Conservation (phyloP, 2,329 filamentous ascomycete genomes). For the Massarina eburnea region DNA sequence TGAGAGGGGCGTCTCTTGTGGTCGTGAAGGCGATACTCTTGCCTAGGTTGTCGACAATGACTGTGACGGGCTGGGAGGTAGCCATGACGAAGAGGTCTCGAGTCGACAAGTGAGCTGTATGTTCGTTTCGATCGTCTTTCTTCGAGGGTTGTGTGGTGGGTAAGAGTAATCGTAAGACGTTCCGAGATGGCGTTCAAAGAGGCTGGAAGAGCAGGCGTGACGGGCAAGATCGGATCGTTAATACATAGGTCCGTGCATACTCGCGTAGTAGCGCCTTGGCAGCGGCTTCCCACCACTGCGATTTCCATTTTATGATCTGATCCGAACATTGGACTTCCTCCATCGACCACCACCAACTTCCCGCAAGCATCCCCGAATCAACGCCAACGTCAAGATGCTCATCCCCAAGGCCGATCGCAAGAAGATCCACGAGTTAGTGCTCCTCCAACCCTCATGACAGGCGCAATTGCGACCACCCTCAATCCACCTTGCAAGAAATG, state of each 20-base stretch:
- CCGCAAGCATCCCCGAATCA: conserved; percentile 14
- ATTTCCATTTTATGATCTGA: conserved; percentile 6
- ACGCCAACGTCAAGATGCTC: conserved; percentile 63
- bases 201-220: neutral
- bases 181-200: too few species aligned
- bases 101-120: too few species aligned
- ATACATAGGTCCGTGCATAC: neutral
- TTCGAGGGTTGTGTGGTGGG: neutral
- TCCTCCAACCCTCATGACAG: conserved; percentile 19
- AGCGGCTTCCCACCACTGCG: conserved; percentile 4
- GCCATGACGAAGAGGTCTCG: too few species aligned
- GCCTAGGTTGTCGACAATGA: conserved; percentile 81
- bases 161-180: too few species aligned
- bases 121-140: neutral
- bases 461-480: conserved; percentile 30
- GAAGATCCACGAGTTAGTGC: conserved; percentile 99
- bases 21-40: conserved; percentile 84
- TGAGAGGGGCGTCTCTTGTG: conserved; percentile 65
- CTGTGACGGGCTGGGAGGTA: conserved; percentile 37
- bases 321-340: conserved; percentile 11
- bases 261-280: neutral
- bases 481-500: too few species aligned
- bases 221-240: too few species aligned
- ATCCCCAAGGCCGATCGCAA: conserved; percentile 99
- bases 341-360: conserved; percentile 15